Evolutionary conservation across 2,329 filamentous ascomycete genomes (phyloP).

Genomic region (Fonsecaea pugnacius): DNA sequence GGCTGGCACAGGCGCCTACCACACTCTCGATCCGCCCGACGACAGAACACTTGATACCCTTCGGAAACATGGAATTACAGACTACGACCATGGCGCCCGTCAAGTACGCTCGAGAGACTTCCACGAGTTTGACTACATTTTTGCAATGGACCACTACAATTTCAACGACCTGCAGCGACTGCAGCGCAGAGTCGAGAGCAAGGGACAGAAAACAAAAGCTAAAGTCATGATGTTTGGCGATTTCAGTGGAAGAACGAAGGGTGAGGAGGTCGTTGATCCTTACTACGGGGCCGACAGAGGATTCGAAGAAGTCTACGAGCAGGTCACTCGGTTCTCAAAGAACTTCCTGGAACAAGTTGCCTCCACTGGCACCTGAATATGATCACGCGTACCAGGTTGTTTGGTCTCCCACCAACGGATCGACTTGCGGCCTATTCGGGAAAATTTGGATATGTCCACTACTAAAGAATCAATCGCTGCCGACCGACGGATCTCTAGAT

Average conservation of each 20-base stretch:
- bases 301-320: constrained; percentile 83
- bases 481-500: neutral
- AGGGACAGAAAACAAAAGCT: constrained; percentile 46
- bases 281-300: constrained; percentile 87
- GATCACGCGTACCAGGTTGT: neutral
- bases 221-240: constrained; percentile 83
- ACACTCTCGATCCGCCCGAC: constrained; percentile 76
- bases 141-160: constrained; percentile 91
- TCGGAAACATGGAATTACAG: constrained; percentile 70
- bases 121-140: constrained; percentile 83
- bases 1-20: constrained; percentile 88
- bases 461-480: neutral
- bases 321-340: constrained; percentile 74
- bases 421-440: neutral
- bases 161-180: constrained; percentile 61
- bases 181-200: constrained; percentile 46
- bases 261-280: constrained; percentile 80
- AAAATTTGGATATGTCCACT: neutral
- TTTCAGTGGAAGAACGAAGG: constrained; percentile 63
- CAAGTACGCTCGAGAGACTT: constrained; percentile 77
- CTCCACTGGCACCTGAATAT: constrained; percentile 30
- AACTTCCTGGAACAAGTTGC: constrained; percentile 72
- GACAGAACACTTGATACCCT: constrained; percentile 82
- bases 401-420: neutral
- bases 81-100: constrained; percentile 77